Evolutionary conservation across 2,329 filamentous ascomycete genomes (phyloP), one percentile per base, ranked within the genome.

Genomic region (Pseudocercospora cruenta): DNA sequence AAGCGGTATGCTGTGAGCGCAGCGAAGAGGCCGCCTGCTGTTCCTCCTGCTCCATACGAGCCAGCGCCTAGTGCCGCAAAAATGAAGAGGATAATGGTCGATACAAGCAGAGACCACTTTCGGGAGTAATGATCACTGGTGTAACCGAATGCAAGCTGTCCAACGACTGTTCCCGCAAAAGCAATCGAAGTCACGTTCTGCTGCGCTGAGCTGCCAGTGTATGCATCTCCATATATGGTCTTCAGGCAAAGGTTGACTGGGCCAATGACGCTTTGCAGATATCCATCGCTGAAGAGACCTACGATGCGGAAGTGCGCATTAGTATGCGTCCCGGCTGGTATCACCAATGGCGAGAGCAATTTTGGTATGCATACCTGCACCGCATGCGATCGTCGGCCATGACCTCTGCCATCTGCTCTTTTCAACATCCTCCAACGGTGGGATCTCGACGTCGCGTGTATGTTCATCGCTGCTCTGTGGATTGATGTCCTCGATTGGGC

Each of bases 231-330:
- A 75, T 97, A 97, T 72, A 96, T 84, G 0, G 77, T 80, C 21
- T 77, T 78, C 6, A 97, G 86, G 65, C 93, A 88, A 1, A 93
- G 96, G 73, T 90, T 91, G 65, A 97, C 93, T 2, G 91, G 91
- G 5, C 94, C 93, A 19, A 72, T 97, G 69, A 96, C 90, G 74
- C 92, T 93, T 80, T 96, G 96, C 76, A 97, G 87, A 78, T 97
- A 97, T 16, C 94, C 94, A 78, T 97, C 94, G 24, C 90, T 93
- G 80, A 97, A 97, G 1, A 97, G 84, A 74, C 94, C 94, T 60
- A 93, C 91, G 70, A 21, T 24, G 22, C 22, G 16, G 16, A 31
- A 26, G 16, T 33, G 14, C 24, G 16, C 22, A 26, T 55, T 10
- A 33, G 51, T 19, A 55, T 55, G 12, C 33, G 24, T 55, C 16